These are phyloP conservation scores for Backusella mclennaniae DNA, from an alignment of 192 early-diverging fungal species.

Conservation along the genomic window DNA sequence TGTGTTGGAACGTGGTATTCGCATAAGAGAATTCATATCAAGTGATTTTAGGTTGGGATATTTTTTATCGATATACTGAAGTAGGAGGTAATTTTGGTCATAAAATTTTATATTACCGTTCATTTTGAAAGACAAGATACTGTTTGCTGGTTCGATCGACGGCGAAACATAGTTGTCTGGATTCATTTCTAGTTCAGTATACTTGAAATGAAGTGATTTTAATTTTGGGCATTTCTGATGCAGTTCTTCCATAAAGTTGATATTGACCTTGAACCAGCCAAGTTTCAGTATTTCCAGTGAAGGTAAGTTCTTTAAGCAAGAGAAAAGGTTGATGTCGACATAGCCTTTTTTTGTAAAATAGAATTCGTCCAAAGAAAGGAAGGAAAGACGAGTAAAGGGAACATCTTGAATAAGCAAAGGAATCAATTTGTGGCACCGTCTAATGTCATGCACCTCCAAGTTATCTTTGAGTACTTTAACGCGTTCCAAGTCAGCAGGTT, in stretches of 20 bases:
- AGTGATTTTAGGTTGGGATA: constrained; percentile 2
- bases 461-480: neutral
- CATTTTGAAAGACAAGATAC: neutral
- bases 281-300: neutral
- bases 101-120: neutral
- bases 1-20: constrained; percentile 1
- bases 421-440: neutral
- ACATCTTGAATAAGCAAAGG: neutral
- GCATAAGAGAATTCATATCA: neutral
- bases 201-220: neutral
- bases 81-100: neutral
- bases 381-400: neutral
- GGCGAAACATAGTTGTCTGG: neutral
- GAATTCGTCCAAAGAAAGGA: neutral
- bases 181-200: neutral
- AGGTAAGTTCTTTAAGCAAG: neutral
- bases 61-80: neutral
- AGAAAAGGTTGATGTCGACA: neutral
- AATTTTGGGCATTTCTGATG: neutral
- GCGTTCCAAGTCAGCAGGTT: neutral
- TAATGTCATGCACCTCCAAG: neutral
- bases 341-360: neutral
- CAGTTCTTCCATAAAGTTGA: neutral
- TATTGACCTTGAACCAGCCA: constrained; percentile 5
- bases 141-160: neutral